phyloP scores from a whole-genome alignment of 2,329 filamentous ascomycete genomes.

The Diaporthe aspalathi region DNA sequence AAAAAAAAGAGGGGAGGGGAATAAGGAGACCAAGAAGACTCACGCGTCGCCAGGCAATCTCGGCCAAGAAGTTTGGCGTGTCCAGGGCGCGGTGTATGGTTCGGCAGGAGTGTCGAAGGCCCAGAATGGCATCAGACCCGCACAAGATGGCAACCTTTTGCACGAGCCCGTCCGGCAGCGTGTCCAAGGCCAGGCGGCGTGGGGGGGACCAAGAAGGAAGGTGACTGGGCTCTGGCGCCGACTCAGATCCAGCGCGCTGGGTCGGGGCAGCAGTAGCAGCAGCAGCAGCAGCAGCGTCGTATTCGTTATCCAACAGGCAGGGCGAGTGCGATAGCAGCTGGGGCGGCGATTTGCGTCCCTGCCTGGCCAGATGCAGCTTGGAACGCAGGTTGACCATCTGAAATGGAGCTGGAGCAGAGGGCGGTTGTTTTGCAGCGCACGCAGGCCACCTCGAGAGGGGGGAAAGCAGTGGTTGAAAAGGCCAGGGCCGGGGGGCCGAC shows the following conservation, averaged over 20 bases:
- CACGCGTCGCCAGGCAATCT: constrained; percentile 32
- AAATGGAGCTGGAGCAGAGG: not conserved
- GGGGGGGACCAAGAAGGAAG: constrained; percentile 22
- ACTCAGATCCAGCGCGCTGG: constrained; percentile 26
- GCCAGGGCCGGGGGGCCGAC: not conserved
- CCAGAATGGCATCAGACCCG: constrained; percentile 32
- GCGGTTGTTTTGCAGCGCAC: constrained; percentile 1
- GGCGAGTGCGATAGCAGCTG: constrained; percentile 21
- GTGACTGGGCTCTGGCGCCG: constrained; percentile 9
- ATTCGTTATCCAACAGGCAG: constrained; percentile 34
- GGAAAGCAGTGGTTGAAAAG: not conserved
- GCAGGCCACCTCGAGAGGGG: too few relatives aligned
- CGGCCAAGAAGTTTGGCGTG: constrained; percentile 26
- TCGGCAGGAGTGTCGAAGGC: constrained; percentile 33
- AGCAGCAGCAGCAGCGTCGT: constrained; percentile 38
- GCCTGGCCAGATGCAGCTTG: constrained; percentile 39
- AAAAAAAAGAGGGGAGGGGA: not conserved
- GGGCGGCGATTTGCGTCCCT: constrained; percentile 37
- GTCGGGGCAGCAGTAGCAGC: constrained; percentile 22
- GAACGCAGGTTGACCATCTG: constrained; percentile 40
- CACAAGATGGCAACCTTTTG: constrained; percentile 32
- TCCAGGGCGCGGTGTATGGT: constrained; percentile 21
- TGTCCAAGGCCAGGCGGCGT: constrained; percentile 27
- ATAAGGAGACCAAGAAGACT: constrained; percentile 12
- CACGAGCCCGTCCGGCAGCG: constrained; percentile 38